A percentile compares a stretch with the other conserved stretches of the same genome.
phyloP scores from a whole-genome alignment of 2,329 filamentous ascomycete species.

The Clonostachys solani region DNA sequence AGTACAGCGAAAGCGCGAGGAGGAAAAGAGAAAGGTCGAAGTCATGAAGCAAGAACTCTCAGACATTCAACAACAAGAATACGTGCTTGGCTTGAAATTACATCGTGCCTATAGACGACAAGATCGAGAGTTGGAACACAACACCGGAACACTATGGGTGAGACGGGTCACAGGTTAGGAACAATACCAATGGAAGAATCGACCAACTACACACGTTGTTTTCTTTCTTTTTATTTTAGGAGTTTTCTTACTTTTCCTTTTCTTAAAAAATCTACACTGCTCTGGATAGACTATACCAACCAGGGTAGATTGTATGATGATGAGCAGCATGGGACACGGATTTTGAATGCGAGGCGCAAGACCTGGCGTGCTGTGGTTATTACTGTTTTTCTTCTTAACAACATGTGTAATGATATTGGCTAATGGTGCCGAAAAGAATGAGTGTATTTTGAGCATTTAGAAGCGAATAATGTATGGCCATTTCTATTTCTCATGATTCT shows the following conservation, averaged over 20 bases:
- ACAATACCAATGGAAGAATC: too few species aligned
- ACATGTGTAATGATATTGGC: neutral
- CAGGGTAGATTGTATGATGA: too few species aligned
- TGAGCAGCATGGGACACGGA: too few species aligned
- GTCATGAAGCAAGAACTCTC: constrained; percentile 62
- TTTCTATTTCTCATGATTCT: too few species aligned
- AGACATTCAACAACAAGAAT: constrained; percentile 71
- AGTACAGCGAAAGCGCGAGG: constrained; percentile 51
- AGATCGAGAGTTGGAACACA: constrained; percentile 61
- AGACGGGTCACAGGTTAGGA: constrained; percentile 56
- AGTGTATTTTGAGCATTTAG: too few species aligned
- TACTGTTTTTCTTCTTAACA: neutral
- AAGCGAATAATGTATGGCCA: too few species aligned
- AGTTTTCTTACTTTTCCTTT: neutral
- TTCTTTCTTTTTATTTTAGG: constrained; percentile 23
- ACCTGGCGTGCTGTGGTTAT: too few species aligned
- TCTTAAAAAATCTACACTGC: too few species aligned
- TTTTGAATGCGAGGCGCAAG: too few species aligned
- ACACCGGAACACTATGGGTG: constrained; percentile 73
- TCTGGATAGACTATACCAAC: too few species aligned
- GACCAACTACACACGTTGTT: constrained; percentile 17
- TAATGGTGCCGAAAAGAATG: too few species aligned
- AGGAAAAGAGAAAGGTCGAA: constrained; percentile 62
- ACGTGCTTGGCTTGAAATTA: constrained; percentile 72
- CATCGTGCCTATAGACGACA: constrained; percentile 71